These are phyloP conservation scores for Wickerhamomyces subpelliculosus DNA, from an alignment of 805 yeast species.

Conservation along the genomic window DNA sequence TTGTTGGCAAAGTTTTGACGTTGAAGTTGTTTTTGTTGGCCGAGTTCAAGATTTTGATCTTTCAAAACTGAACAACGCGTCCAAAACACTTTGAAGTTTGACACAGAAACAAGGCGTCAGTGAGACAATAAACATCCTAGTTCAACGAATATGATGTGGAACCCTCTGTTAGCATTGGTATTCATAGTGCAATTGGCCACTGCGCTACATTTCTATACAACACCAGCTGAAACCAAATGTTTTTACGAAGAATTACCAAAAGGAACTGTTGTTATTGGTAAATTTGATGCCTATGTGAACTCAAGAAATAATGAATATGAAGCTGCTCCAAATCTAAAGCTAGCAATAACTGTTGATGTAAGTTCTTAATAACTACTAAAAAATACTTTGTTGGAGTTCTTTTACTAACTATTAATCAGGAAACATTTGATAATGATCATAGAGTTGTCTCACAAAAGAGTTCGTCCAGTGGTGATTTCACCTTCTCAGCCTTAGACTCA, in stretches of 20 bases:
- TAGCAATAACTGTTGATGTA: conserved; percentile 65
- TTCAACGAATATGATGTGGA: not conserved
- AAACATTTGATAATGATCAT: conserved; percentile 78
- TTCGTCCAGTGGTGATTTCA: conserved; percentile 55
- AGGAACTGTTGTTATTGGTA: conserved; percentile 76
- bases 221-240: conserved; percentile 72
- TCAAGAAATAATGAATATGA: conserved; percentile 38
- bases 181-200: conserved; percentile 3
- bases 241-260: conserved; percentile 75
- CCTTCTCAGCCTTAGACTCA: conserved; percentile 74
- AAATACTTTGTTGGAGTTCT: not conserved
- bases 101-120: no score
- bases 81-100: no score
- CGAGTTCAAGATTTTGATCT: no score
- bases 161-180: not conserved
- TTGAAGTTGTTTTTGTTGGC: no score
- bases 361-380: conserved; percentile 3
- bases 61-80: no score
- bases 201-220: conserved; percentile 66
- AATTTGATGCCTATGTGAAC: conserved; percentile 61
- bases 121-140: no score
- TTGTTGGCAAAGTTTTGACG: no score
- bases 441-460: conserved; percentile 66
- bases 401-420: conserved; percentile 28
- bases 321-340: conserved; percentile 47